Evolutionary conservation across 148 eudicot genomes (phyloP), one percentile per base, ranked within the genome.

Genomic region (Camellia granthamiana): DNA sequence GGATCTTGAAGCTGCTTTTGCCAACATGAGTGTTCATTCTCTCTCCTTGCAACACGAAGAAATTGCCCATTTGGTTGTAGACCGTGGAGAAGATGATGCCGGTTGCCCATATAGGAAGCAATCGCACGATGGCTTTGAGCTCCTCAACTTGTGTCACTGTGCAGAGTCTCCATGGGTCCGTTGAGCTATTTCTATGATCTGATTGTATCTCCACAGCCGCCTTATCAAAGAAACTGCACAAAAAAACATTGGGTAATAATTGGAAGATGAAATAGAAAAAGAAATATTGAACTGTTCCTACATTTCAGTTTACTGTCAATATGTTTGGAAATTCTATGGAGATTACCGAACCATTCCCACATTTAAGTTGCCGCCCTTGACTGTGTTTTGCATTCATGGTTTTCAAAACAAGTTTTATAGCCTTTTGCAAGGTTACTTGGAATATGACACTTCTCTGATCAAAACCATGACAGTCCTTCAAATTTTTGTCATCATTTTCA

Each of bases 71-170:
- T 80, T 92, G 95, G 46, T 84, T 76, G 69, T 92, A 88, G 5
- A 92, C 95, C 3, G 95, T 83, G 49, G 84, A 49, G 51, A 88
- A 90, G 58, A 92, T 76, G 64, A 90, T 89, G 3, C 89, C 90
- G 0, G 92, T 89, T 19, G 93, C 91, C 93, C 95, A 92, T 77
- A 92, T 80, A 3, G 95, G 93, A 72, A 88, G 87, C 74, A 92
- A 72, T 14, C 88, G 86, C 47, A 90, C 83, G 68, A 92, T 86
- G 69, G 90, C 84, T 78, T 92, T 92, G 19, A 92, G 81, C 81
- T 92, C 95, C 86, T 92, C 95, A 2, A 92, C 93, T 72, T 90
- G 93, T 42, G 95, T 92, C 46, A 92, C 91, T 0, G 90, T 83
- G 83, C 95, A 88, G 16, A 92, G 68, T 51, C 86, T 82, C 95